phyloP scores from a whole-genome alignment of 2,329 filamentous ascomycete species.

The Xylaria sp. region DNA sequence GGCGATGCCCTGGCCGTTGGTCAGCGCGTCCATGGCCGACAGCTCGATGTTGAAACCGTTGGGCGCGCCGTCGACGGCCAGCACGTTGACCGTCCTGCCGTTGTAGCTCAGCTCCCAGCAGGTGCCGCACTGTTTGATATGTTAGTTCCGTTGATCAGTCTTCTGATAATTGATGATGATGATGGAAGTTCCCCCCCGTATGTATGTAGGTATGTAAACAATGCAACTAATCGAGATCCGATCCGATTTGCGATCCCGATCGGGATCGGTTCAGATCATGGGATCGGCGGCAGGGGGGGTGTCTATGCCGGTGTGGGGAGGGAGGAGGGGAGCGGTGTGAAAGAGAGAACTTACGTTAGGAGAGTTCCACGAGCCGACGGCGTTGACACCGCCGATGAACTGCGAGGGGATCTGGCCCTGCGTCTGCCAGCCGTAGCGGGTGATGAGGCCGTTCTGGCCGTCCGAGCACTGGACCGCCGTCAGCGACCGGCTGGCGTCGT shows the following conservation, averaged over 20 bases:
- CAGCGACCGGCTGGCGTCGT: slow-evolving; percentile 59
- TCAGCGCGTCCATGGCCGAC: slow-evolving; percentile 58
- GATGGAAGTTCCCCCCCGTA: no score
- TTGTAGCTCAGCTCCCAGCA: slow-evolving; percentile 61
- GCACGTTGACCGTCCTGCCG: slow-evolving; percentile 54
- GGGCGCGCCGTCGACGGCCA: slow-evolving; percentile 57
- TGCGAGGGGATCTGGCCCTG: slow-evolving; percentile 58
- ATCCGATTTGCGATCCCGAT: no score
- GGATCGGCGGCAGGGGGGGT: neutral
- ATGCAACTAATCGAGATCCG: no score
- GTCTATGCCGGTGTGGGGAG: neutral
- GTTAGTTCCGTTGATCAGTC: neutral
- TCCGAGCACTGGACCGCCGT: slow-evolving; percentile 67
- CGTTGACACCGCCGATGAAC: slow-evolving; percentile 56
- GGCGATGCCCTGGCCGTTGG: slow-evolving; percentile 50
- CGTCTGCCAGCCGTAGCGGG: slow-evolving; percentile 60
- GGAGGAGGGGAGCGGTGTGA: neutral
- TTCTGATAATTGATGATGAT: no score
- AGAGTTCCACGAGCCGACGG: slow-evolving; percentile 60
- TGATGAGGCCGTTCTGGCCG: slow-evolving; percentile 67
- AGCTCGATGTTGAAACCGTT: slow-evolving; percentile 61
- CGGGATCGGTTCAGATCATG: slow-evolving; percentile 1
- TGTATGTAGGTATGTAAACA: no score
- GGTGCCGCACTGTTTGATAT: slow-evolving; percentile 52
- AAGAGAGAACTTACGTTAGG: slow-evolving; percentile 35